A percentile compares a stretch with the other conserved stretches of the same genome.
These are phyloP conservation scores for Waltiozyma solani DNA, from an alignment of 1,139 yeast genomes.

Conservation along the genomic window DNA sequence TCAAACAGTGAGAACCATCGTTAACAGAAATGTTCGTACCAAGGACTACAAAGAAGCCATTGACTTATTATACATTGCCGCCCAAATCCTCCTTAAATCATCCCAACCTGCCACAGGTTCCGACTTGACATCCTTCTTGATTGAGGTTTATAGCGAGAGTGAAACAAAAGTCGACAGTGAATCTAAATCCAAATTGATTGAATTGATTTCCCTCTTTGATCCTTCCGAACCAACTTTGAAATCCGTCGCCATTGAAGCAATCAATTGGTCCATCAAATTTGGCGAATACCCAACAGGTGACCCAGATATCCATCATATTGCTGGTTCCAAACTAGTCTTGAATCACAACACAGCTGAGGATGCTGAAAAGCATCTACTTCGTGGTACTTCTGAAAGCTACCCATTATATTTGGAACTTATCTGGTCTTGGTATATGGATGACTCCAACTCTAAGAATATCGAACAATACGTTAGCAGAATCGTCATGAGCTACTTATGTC, in stretches of 20 bases:
- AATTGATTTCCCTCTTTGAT: slow-evolving; percentile 21
- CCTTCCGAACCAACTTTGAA: slow-evolving; percentile 56
- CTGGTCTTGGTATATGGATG: slow-evolving; percentile 43
- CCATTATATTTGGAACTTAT: slow-evolving; percentile 43
- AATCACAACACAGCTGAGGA: slow-evolving; percentile 28
- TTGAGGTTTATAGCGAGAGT: slow-evolving; percentile 56
- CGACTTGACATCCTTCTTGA: slow-evolving; percentile 63
- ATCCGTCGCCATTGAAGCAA: slow-evolving; percentile 53
- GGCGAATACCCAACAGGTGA: slow-evolving; percentile 57
- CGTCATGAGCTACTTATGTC: slow-evolving; percentile 57
- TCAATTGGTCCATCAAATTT: slow-evolving; percentile 51
- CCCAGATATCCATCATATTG: slow-evolving; percentile 58
- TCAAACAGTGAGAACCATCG: slow-evolving; percentile 83
- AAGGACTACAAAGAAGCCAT: slow-evolving; percentile 62
- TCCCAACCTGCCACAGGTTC: slow-evolving; percentile 72
- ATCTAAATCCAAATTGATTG: slow-evolving; percentile 27
- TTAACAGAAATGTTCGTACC: slow-evolving; percentile 68
- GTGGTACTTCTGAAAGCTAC: slow-evolving; percentile 53
- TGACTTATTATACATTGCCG: slow-evolving; percentile 62
- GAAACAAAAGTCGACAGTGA: slow-evolving; percentile 33
- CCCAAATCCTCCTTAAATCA: slow-evolving; percentile 55
- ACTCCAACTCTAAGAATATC: slow-evolving; percentile 26
- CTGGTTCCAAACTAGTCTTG: slow-evolving; percentile 55
- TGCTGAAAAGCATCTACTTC: slow-evolving; percentile 51
- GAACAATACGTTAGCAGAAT: slow-evolving; percentile 52